These are phyloP conservation scores for Penicillium sp. DNA, from an alignment of 2,329 filamentous ascomycete species.

Conservation along the genomic window DNA sequence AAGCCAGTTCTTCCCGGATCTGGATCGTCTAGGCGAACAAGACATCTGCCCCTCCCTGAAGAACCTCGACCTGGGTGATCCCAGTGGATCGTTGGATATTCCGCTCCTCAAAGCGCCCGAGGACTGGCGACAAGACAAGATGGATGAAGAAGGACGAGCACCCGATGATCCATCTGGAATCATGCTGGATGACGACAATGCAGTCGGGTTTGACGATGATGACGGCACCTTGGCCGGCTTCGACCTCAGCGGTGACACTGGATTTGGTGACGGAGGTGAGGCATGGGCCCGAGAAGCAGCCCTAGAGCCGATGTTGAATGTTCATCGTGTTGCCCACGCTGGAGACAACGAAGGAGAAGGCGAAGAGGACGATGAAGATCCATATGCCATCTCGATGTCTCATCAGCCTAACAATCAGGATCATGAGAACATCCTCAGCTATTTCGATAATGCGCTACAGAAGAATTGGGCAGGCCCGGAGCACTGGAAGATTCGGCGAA, in stretches of 20 bases:
- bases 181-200: slow-evolving; percentile 84
- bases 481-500: slow-evolving; percentile 94
- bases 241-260: slow-evolving; percentile 68
- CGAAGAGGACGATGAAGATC: slow-evolving; percentile 66
- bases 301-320: slow-evolving; percentile 79
- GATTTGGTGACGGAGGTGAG: slow-evolving; percentile 94
- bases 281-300: slow-evolving; percentile 92
- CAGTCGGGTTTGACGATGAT: slow-evolving; percentile 77
- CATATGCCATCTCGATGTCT: slow-evolving; percentile 78
- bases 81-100: slow-evolving; percentile 81
- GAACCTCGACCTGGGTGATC: slow-evolving; percentile 86
- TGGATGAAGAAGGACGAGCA: slow-evolving; percentile 54
- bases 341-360: slow-evolving; percentile 54
- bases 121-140: slow-evolving; percentile 74
- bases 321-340: slow-evolving; percentile 60
- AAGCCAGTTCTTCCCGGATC: slow-evolving; percentile 80
- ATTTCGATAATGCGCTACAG: slow-evolving; percentile 93
- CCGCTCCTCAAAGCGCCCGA: slow-evolving; percentile 89
- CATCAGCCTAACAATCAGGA: slow-evolving; percentile 67
- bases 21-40: slow-evolving; percentile 74
- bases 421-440: slow-evolving; percentile 94
- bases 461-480: slow-evolving; percentile 99
- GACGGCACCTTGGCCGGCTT: slow-evolving; percentile 71
- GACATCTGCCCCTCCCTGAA: slow-evolving; percentile 96
- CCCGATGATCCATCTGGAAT: slow-evolving; percentile 73